These are phyloP conservation scores for Naegleria fowleri DNA, from an alignment of 208 protist species.

Conservation along the genomic window DNA sequence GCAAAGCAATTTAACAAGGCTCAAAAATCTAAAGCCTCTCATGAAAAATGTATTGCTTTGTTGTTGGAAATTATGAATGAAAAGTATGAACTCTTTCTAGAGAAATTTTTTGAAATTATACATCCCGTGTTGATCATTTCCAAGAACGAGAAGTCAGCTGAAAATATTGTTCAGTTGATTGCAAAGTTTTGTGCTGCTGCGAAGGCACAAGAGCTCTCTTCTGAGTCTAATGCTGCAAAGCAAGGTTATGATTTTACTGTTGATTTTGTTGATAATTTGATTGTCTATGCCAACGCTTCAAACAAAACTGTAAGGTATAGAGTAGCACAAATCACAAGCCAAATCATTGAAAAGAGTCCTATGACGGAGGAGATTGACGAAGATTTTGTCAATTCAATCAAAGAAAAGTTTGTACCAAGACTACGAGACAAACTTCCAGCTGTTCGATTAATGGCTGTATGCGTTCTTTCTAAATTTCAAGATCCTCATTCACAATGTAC, in stretches of 20 bases:
- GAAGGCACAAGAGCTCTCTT: not conserved
- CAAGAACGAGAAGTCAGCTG: not conserved
- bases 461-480: not conserved
- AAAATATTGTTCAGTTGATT: not conserved
- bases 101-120: not conserved
- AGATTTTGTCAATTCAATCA: not conserved
- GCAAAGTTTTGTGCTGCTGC: not conserved
- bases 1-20: not conserved
- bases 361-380: not conserved
- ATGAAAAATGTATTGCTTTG: not conserved
- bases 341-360: not conserved
- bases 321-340: not conserved
- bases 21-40: not conserved
- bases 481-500: not conserved
- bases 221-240: not conserved
- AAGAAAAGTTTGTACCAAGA: not conserved
- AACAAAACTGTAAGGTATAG: conserved; percentile 9
- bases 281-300: not conserved
- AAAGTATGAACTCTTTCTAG: not conserved
- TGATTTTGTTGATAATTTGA: not conserved
- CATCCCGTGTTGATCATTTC: not conserved
- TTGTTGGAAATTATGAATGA: not conserved
- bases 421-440: not conserved
- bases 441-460: not conserved
- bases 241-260: not conserved